These are phyloP conservation scores for Cordyceps cicadae DNA, from an alignment of 2,329 filamentous ascomycete genomes.

Conservation along the genomic window DNA sequence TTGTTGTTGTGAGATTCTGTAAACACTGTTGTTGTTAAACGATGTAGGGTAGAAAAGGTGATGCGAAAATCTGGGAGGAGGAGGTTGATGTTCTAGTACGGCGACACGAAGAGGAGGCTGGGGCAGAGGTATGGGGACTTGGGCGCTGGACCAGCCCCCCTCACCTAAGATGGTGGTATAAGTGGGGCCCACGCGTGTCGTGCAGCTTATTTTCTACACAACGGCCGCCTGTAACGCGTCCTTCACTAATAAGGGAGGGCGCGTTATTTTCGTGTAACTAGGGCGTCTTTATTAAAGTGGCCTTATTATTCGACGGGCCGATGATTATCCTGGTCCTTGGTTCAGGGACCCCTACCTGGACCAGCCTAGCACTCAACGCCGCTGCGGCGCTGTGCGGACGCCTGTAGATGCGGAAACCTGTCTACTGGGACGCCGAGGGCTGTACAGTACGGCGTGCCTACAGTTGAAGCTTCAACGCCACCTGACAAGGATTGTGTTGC, in stretches of 20 bases:
- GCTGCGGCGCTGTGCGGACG: neutral
- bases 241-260: neutral
- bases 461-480: neutral
- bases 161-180: neutral
- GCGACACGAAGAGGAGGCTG: constrained; percentile 12
- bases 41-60: constrained; percentile 11
- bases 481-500: neutral
- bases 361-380: no score
- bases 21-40: constrained; percentile 1
- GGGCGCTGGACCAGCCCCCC: constrained; percentile 12
- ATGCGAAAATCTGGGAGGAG: constrained; percentile 1
- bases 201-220: neutral
- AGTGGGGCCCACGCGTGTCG: neutral
- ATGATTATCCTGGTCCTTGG: neutral
- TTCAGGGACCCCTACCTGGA: neutral
- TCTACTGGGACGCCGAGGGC: neutral
- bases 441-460: neutral
- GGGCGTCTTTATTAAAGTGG: constrained; percentile 5
- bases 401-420: neutral
- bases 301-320: neutral
- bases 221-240: constrained; percentile 4
- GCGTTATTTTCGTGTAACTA: constrained; percentile 11
- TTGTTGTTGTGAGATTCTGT: neutral
- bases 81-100: constrained; percentile 10
- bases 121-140: constrained; percentile 6